Percentiles rank a stretch among this genome's conserved stretches.
Conservation (phyloP, 169 alveolate genomes). For the Plasmodium cynomolgi region DNA sequence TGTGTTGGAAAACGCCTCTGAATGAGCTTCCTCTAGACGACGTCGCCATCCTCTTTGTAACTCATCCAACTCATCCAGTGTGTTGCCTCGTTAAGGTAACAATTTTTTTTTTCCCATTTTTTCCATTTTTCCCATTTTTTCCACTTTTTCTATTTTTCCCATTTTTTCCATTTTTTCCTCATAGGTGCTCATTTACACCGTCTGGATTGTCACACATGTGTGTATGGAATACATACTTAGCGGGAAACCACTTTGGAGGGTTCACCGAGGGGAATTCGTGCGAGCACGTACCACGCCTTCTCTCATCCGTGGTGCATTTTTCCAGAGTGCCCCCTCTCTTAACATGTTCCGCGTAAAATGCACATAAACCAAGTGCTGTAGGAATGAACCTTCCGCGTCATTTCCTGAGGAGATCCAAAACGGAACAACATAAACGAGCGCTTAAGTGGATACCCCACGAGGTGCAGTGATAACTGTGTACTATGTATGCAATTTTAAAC, state of each 20-base stretch:
- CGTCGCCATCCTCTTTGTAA: not conserved
- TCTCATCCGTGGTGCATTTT: not conserved
- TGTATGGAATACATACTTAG: not conserved
- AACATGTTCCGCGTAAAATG: not conserved
- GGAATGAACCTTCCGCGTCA: not conserved
- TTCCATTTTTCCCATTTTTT: not conserved
- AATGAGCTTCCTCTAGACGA: not conserved
- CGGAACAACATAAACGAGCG: not conserved
- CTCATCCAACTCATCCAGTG: not conserved
- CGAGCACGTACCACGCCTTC: not conserved
- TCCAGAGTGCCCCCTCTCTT: not conserved
- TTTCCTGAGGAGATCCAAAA: not conserved
- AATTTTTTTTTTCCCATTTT: not conserved
- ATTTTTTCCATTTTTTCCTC: not conserved
- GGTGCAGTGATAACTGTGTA: not conserved
- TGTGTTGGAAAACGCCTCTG: not conserved
- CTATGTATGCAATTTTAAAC: not conserved
- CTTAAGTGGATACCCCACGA: not conserved
- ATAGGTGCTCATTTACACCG: not conserved
- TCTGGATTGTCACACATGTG: not conserved
- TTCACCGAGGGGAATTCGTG: not conserved
- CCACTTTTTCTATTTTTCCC: not conserved
- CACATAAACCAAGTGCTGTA: not conserved
- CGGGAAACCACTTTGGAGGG: not conserved
- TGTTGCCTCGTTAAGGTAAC: conserved; percentile 7